A percentile compares a stretch with the other conserved stretches of the same genome.
Evolutionary conservation across 75 land plant genomes (phyloP).

Genomic region (Cupressus sempervirens): DNA sequence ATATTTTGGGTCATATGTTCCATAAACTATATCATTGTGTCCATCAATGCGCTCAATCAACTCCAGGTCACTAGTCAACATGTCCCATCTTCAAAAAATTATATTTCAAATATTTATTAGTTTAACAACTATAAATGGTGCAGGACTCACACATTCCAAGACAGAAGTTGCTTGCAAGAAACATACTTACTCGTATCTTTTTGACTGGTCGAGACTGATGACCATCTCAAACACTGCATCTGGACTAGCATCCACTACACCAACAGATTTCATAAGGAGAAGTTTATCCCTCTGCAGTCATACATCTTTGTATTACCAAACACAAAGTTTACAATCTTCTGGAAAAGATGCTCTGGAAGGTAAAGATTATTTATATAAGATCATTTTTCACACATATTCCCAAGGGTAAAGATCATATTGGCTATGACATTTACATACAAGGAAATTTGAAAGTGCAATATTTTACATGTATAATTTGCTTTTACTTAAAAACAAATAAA

Average conservation of each 20-base stretch:
- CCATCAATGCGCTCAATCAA: constrained; percentile 73
- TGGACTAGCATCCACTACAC: constrained; percentile 72
- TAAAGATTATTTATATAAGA: not conserved
- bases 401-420: not conserved
- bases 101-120: constrained; percentile 8
- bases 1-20: constrained; percentile 73
- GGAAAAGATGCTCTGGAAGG: not conserved
- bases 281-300: constrained; percentile 59
- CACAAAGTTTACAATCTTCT: not conserved
- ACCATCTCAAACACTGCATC: constrained; percentile 85
- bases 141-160: not conserved
- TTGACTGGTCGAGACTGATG: constrained; percentile 55
- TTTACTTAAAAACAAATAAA: not conserved
- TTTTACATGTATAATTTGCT: not conserved
- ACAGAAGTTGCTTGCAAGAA: constrained; percentile 5
- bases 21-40: constrained; percentile 89
- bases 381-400: not conserved
- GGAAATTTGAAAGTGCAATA: too few species aligned
- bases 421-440: not conserved
- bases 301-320: not conserved
- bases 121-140: not conserved
- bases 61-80: constrained; percentile 75
- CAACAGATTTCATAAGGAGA: constrained; percentile 71
- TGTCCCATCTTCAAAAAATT: constrained; percentile 78
- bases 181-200: constrained; percentile 75